Evolutionary conservation across 257 asterid species (phyloP), one percentile per base, ranked within the genome.

Genomic region (Asclepias syriaca): DNA sequence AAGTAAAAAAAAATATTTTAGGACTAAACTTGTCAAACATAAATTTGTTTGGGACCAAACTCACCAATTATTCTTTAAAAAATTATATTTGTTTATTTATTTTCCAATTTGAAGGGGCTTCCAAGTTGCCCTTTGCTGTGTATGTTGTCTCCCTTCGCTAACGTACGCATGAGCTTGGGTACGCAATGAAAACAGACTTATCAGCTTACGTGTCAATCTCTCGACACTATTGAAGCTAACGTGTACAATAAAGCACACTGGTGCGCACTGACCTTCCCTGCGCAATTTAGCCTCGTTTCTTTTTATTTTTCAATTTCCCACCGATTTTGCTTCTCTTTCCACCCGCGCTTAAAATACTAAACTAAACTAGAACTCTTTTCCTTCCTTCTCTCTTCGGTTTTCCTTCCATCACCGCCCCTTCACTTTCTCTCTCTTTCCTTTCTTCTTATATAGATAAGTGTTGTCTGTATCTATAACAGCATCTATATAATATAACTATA

Each of bases 291-390:
- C 40, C 21, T 65, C 22, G 2, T 45, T 0, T 0, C 19, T 40
- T 15, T 50, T 45, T 6, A 18, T 39, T 16, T 68, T 80, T 65
- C 67, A 65, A 55, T 72, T 77, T 70, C 74, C 74, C 78, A 73
- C 78, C 66, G 27, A 18, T 61, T 43, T 73, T 64, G 61, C 73
- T 54, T 49, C 40, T 55, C 71, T 77, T 46, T 21, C 75, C 60
- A 74, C 73, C 18, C 58, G 54, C 69, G 61, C 70, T 76, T 80
- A 80, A 72, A 80, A 72, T 72, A 72, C 65, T 48, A 14, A 65
- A 12, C 65, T 48, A 14, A 65, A 12, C 48, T 21, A 14, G 0
- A 53, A 37, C 59, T 40, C 15, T 46, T 59, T 50, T 68, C 13
- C 4, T 54, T 78, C 49, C 4, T 54, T 78, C 55, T 29, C 53